phyloP scores from a whole-genome alignment of 2,329 filamentous ascomycete species.

The Curvularia sp. region DNA sequence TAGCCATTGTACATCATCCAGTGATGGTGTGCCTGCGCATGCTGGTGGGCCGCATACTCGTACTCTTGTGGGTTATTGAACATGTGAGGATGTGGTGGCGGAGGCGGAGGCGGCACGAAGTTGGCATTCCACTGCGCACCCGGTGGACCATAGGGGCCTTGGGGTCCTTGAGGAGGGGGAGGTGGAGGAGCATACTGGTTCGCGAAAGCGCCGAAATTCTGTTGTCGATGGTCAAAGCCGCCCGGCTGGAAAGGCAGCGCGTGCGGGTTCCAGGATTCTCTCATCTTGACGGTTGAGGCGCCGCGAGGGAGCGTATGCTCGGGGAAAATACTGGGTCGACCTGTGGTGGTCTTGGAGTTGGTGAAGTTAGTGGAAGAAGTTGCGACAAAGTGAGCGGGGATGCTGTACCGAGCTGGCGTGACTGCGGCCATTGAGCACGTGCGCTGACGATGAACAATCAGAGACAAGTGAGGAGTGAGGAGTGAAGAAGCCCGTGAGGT shows the following conservation, averaged over 20 bases:
- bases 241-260: slow-evolving; percentile 31
- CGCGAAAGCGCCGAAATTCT: slow-evolving; percentile 19
- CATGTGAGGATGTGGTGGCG: slow-evolving; percentile 19
- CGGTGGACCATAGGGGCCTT: slow-evolving; percentile 11
- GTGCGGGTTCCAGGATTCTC: slow-evolving; percentile 28
- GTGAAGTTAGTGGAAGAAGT: slow-evolving; percentile 36
- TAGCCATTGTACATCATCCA: slow-evolving; percentile 28
- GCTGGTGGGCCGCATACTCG: slow-evolving; percentile 22
- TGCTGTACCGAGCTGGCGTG: slow-evolving; percentile 34
- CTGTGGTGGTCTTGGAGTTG: slow-evolving; percentile 29
- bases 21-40: slow-evolving; percentile 29
- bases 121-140: slow-evolving; percentile 18
- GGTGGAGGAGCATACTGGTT: slow-evolving; percentile 18
- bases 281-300: slow-evolving; percentile 29
- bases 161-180: slow-evolving; percentile 16
- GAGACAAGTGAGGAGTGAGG: slow-evolving; percentile 12
- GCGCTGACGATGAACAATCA: slow-evolving; percentile 19
- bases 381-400: slow-evolving; percentile 33
- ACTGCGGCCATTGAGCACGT: slow-evolving; percentile 37
- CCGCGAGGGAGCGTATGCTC: slow-evolving; percentile 14
- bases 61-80: slow-evolving; percentile 17
- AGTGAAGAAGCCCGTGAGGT: slow-evolving; percentile 16
- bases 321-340: slow-evolving; percentile 29
- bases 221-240: slow-evolving; percentile 17
- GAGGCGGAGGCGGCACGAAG: slow-evolving; percentile 15